These are phyloP conservation scores for Heritiera fomes DNA, from an alignment of 345 rosid species.

Conservation along the genomic window DNA sequence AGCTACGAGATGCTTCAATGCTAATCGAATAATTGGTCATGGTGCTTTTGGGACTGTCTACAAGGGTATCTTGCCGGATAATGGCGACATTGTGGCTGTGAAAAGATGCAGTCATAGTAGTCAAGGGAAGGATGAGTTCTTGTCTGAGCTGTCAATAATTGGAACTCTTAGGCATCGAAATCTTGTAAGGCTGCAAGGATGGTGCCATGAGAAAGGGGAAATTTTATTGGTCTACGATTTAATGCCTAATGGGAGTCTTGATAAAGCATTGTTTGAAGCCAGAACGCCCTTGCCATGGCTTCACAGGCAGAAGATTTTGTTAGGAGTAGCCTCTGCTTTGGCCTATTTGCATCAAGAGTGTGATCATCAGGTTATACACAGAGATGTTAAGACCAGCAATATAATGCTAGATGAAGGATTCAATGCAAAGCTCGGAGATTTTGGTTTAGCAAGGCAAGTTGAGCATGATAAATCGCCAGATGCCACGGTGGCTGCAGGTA, in stretches of 20 bases:
- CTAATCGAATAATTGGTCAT: conserved; percentile 70
- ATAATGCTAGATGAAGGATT: conserved; percentile 88
- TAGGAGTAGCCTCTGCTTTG: conserved; percentile 89
- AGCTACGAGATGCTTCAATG: conserved; percentile 77
- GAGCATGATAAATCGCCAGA: conserved; percentile 94
- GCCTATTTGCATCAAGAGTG: conserved; percentile 98
- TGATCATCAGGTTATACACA: conserved; percentile 91
- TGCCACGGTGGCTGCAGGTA: conserved; percentile 95
- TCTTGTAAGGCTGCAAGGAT: conserved; percentile 88
- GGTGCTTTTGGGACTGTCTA: conserved; percentile 97
- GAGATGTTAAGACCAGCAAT: conserved; percentile 91
- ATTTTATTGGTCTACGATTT: conserved; percentile 82
- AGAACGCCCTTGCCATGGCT: conserved; percentile 72
- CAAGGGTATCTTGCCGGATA: conserved; percentile 66
- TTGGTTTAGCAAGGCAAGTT: conserved; percentile 82
- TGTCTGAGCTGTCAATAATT: conserved; percentile 80
- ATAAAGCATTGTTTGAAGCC: conserved; percentile 87
- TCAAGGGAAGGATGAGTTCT: conserved; percentile 86
- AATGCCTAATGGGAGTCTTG: conserved; percentile 96
- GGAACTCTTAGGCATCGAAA: conserved; percentile 91
- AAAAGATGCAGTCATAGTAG: conserved; percentile 85
- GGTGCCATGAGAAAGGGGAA: conserved; percentile 93
- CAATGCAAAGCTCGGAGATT: conserved; percentile 88
- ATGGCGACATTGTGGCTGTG: conserved; percentile 80
- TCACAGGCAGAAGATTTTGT: conserved; percentile 65